Conservation (phyloP, 2,329 filamentous ascomycete species). For the Colletotrichum phormii region DNA sequence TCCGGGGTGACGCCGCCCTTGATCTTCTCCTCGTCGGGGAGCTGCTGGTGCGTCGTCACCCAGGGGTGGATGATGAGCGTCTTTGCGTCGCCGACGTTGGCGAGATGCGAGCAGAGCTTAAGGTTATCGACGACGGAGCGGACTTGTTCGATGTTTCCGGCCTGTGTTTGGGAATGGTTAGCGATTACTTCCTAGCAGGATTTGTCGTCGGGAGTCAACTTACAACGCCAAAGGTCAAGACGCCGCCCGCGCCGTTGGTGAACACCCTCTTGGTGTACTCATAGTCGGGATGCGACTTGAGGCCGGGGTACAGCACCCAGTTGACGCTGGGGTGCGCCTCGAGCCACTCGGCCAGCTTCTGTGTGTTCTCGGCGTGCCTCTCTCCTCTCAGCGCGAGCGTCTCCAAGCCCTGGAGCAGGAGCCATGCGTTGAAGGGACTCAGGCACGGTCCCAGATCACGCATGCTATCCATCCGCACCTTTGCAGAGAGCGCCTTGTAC, state of each 20-base stretch:
- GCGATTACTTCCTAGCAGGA: slow-evolving; percentile 60
- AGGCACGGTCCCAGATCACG: slow-evolving; percentile 75
- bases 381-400: slow-evolving; percentile 75
- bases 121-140: slow-evolving; percentile 75
- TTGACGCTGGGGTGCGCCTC: slow-evolving; percentile 74
- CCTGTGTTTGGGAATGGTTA: slow-evolving; percentile 12
- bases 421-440: slow-evolving; percentile 79
- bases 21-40: slow-evolving; percentile 73
- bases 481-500: slow-evolving; percentile 72
- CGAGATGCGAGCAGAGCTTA: slow-evolving; percentile 79
- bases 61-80: slow-evolving; percentile 79
- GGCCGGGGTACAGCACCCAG: slow-evolving; percentile 79
- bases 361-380: slow-evolving; percentile 74
- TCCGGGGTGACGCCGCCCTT: slow-evolving; percentile 71
- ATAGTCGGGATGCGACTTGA: slow-evolving; percentile 74
- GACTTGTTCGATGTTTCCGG: slow-evolving; percentile 48
- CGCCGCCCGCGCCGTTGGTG: slow-evolving; percentile 75
- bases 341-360: slow-evolving; percentile 75
- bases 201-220: slow-evolving; percentile 54
- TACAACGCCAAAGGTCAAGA: slow-evolving; percentile 75
- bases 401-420: slow-evolving; percentile 76
- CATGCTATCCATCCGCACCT: slow-evolving; percentile 76
- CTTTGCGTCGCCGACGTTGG: slow-evolving; percentile 80
- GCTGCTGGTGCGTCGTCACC: slow-evolving; percentile 79
- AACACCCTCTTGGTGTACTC: slow-evolving; percentile 76